Conservation (phyloP, 2,329 filamentous ascomycete species). For the Microsporum audouinii region DNA sequence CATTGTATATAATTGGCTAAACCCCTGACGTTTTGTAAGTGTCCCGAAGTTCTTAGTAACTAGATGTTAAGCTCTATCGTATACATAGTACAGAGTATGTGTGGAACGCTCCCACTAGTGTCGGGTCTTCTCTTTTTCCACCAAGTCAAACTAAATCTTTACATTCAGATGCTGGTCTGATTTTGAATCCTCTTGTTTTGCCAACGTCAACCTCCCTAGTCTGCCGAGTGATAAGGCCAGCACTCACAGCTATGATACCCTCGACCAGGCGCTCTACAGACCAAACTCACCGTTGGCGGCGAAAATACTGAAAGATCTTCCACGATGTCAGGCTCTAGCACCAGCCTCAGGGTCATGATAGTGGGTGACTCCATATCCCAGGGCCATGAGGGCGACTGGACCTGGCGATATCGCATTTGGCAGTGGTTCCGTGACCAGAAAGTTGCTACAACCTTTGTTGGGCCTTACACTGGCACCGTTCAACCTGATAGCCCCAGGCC, state of each 20-base stretch:
- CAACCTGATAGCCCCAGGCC: not conserved
- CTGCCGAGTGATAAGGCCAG: too few relatives aligned
- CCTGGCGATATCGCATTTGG: conserved; percentile 1
- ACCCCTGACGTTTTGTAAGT: too few relatives aligned
- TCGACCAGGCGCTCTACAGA: not conserved
- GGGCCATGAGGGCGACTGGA: conserved; percentile 1
- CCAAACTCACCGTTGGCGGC: not conserved
- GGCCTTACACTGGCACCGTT: not conserved
- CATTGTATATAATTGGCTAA: too few relatives aligned
- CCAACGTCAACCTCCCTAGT: too few relatives aligned
- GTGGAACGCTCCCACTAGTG: not conserved
- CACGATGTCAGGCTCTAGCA: not conserved
- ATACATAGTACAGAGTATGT: too few relatives aligned
- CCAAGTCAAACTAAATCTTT: too few relatives aligned
- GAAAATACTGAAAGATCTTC: not conserved
- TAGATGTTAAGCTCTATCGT: too few relatives aligned
- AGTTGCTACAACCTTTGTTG: not conserved
- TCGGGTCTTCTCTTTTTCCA: not conserved
- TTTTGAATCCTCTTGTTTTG: too few relatives aligned
- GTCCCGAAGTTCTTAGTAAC: too few relatives aligned
- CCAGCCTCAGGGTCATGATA: not conserved
- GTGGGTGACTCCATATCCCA: conserved; percentile 1
- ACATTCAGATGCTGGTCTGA: too few relatives aligned
- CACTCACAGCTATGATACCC: not conserved
- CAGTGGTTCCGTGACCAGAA: not conserved